Percentiles rank a stretch among this genome's conserved stretches.
phyloP scores from a whole-genome alignment of 1,284 basidiomycete genomes.

The Cystobasidium sp. region DNA sequence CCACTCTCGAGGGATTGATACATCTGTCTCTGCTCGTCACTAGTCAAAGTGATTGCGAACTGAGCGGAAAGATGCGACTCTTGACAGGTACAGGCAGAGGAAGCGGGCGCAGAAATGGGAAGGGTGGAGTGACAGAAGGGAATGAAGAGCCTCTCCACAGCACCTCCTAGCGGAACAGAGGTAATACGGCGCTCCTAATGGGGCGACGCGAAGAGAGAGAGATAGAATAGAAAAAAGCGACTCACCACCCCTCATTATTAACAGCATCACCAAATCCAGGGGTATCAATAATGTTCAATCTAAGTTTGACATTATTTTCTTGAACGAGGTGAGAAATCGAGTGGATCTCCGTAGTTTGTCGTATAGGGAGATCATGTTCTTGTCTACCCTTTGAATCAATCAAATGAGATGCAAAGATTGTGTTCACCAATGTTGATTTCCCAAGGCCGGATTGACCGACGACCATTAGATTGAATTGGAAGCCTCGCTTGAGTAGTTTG shows the following conservation, averaged over 20 bases:
- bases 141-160: too few species aligned
- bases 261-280: conserved; percentile 98
- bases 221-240: too few species aligned
- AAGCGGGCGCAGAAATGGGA: too few species aligned
- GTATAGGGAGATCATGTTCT: conserved; percentile 80
- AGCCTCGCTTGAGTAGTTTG: conserved; percentile 98
- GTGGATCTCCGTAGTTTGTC: conserved; percentile 96
- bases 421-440: conserved; percentile 98
- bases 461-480: conserved; percentile 98
- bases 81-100: too few species aligned
- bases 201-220: not conserved
- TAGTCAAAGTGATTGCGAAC: too few species aligned
- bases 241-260: conserved; percentile 97
- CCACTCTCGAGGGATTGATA: too few species aligned
- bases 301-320: conserved; percentile 92
- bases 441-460: conserved; percentile 98
- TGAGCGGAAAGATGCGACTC: too few species aligned
- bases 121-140: too few species aligned
- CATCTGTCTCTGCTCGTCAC: too few species aligned
- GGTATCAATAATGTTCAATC: conserved; percentile 97
- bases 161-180: too few species aligned
- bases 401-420: conserved; percentile 96
- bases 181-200: not conserved
- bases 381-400: conserved; percentile 96
- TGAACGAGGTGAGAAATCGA: conserved; percentile 93